These are phyloP conservation scores for Phytophthora cajani DNA, from an alignment of 352 stramenopile species.

Conservation along the genomic window DNA sequence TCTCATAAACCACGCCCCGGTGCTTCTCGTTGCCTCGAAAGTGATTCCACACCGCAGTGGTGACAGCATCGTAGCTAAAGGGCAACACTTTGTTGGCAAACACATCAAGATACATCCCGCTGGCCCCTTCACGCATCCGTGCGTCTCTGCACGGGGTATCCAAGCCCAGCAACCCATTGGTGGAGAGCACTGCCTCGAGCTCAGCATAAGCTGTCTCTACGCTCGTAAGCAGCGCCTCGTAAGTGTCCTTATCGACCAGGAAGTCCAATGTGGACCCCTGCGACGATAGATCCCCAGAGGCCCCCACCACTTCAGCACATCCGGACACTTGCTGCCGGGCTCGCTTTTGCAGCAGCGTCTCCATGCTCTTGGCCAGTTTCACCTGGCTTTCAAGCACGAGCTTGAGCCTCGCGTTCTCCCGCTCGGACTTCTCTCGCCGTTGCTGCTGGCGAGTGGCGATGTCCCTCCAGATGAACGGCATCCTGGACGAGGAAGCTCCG, in stretches of 20 bases:
- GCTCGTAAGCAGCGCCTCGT: constrained; percentile 35
- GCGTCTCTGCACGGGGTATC: constrained; percentile 36
- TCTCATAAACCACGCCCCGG: constrained; percentile 40
- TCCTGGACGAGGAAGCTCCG: constrained; percentile 8
- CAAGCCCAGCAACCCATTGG: constrained; percentile 33
- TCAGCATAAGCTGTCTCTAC: constrained; percentile 42
- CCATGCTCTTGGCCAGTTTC: constrained; percentile 54
- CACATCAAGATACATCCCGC: constrained; percentile 44
- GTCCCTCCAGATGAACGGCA: constrained; percentile 45
- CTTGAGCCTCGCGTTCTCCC: constrained; percentile 59
- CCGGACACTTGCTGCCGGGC: constrained; percentile 37
- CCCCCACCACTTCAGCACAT: constrained; percentile 31
- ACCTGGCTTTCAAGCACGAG: constrained; percentile 57
- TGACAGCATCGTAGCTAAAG: constrained; percentile 36
- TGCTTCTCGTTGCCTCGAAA: constrained; percentile 44
- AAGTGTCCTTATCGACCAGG: constrained; percentile 40
- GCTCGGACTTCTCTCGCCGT: constrained; percentile 47
- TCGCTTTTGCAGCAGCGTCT: constrained; percentile 55
- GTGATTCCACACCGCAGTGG: constrained; percentile 41
- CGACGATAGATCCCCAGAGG: constrained; percentile 16
- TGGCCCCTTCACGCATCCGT: constrained; percentile 38
- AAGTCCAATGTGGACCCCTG: constrained; percentile 35
- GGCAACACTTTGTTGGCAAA: constrained; percentile 44
- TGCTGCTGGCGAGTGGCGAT: constrained; percentile 55
- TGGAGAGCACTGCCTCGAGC: constrained; percentile 34